Percentiles rank a stretch among this genome's conserved stretches.
Evolutionary conservation across 345 rosid species (phyloP).

Genomic region (Erysimum cheiranthoides): DNA sequence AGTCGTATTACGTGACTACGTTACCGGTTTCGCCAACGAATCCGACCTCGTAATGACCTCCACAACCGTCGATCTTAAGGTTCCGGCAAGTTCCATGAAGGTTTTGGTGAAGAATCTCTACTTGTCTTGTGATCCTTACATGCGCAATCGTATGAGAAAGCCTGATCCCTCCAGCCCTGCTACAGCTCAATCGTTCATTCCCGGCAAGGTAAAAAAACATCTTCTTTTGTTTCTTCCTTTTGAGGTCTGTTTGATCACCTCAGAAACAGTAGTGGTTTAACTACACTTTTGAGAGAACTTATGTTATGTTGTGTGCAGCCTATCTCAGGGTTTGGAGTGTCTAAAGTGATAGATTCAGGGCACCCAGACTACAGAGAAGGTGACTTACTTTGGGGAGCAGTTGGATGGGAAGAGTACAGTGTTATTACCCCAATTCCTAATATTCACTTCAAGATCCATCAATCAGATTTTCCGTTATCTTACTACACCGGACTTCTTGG

Average conservation of each 20-base stretch:
- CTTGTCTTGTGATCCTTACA: slow-evolving; percentile 72
- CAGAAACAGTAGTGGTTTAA: too few species aligned
- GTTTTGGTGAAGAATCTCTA: slow-evolving; percentile 65
- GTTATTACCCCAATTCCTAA: slow-evolving; percentile 43
- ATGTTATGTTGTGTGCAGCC: slow-evolving; percentile 47
- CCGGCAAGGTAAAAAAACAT: slow-evolving; percentile 41
- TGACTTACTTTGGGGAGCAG: slow-evolving; percentile 63
- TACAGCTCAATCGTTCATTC: slow-evolving; percentile 38
- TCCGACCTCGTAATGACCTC: slow-evolving; percentile 54
- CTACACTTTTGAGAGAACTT: not conserved
- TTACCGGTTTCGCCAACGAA: slow-evolving; percentile 52
- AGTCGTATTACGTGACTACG: slow-evolving; percentile 55
- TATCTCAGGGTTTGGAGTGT: slow-evolving; percentile 59
- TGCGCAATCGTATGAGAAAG: slow-evolving; percentile 51
- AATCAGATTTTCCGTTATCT: slow-evolving; percentile 63
- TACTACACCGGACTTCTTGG: slow-evolving; percentile 68
- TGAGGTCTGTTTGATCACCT: too few species aligned
- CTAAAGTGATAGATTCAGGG: slow-evolving; percentile 55
- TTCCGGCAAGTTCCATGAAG: slow-evolving; percentile 37
- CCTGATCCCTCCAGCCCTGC: slow-evolving; percentile 31
- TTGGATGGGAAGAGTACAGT: slow-evolving; percentile 74
- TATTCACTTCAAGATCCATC: slow-evolving; percentile 54
- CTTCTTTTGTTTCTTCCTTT: too few species aligned
- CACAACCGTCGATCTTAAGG: slow-evolving; percentile 41
- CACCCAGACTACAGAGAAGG: slow-evolving; percentile 53